These are phyloP conservation scores for Phaseolus coccineus DNA, from an alignment of 331 rosid species.

Conservation along the genomic window DNA sequence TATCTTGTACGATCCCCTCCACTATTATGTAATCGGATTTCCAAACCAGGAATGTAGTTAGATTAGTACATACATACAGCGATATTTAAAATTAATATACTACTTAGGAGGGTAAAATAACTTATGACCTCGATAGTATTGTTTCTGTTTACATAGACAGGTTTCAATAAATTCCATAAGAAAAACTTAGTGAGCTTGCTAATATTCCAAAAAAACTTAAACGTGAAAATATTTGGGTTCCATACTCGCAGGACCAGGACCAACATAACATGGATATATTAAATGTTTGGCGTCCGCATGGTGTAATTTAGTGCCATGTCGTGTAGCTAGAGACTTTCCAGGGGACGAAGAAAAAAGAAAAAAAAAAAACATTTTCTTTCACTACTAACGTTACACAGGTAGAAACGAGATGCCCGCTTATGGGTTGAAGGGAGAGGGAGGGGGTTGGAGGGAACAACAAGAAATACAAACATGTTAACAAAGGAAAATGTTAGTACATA, in stretches of 20 bases:
- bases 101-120: neutral
- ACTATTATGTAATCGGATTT: neutral
- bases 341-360: neutral
- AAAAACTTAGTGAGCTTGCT: neutral
- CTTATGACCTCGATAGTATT: neutral
- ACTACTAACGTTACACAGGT: constrained; percentile 48
- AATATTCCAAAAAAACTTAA: neutral
- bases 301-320: constrained; percentile 8
- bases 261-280: constrained; percentile 1
- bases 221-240: neutral
- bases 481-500: constrained; percentile 46
- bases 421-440: constrained; percentile 16
- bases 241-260: neutral
- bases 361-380: neutral
- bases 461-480: constrained; percentile 44
- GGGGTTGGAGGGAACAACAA: neutral
- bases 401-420: constrained; percentile 33
- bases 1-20: neutral
- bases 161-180: neutral
- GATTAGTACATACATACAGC: too few relatives aligned
- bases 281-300: neutral
- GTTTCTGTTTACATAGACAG: neutral
- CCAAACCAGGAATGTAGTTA: neutral
- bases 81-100: too few relatives aligned
- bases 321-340: constrained; percentile 18